A percentile compares a stretch with the other conserved stretches of the same genome.
Evolutionary conservation across 2,329 filamentous ascomycete genomes (phyloP).

Genomic region (Pseudogymnoascus sp.): DNA sequence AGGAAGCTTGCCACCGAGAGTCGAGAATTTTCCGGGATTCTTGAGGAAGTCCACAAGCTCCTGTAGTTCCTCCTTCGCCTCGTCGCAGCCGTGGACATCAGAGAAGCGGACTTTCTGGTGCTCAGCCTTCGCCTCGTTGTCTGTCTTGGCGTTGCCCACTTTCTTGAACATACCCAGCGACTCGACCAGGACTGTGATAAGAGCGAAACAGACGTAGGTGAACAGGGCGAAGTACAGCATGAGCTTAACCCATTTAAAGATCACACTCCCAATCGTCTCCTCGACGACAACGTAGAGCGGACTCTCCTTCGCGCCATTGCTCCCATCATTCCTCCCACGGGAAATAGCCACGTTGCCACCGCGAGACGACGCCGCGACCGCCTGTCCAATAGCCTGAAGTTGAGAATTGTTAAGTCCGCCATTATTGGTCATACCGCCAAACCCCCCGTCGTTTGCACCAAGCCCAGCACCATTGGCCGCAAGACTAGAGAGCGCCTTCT

Average conservation of each 20-base stretch:
- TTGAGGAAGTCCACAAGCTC: slow-evolving; percentile 95
- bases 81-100: slow-evolving; percentile 94
- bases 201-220: slow-evolving; percentile 68
- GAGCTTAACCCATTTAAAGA: slow-evolving; percentile 93
- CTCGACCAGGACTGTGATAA: slow-evolving; percentile 77
- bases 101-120: slow-evolving; percentile 84
- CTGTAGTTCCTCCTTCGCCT: slow-evolving; percentile 95
- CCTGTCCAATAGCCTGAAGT: slow-evolving; percentile 72
- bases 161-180: slow-evolving; percentile 71
- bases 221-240: slow-evolving; percentile 68
- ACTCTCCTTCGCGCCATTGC: slow-evolving; percentile 66
- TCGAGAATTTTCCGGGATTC: slow-evolving; percentile 86
- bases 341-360: slow-evolving; percentile 54
- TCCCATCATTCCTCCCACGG: slow-evolving; percentile 36
- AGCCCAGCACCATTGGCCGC: slow-evolving; percentile 33
- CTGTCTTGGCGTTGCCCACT: slow-evolving; percentile 53
- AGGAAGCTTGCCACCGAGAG: slow-evolving; percentile 89
- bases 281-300: slow-evolving; percentile 96
- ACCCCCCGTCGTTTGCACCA: slow-evolving; percentile 14
- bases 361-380: slow-evolving; percentile 62
- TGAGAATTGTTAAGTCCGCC: slow-evolving; percentile 49
- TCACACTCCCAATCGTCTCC: slow-evolving; percentile 66
- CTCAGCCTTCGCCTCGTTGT: slow-evolving; percentile 83
- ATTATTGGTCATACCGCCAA: slow-evolving; percentile 21
- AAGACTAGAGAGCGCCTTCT: slow-evolving; percentile 60